phyloP scores from a whole-genome alignment of 2,329 filamentous ascomycete genomes.

The Paraconiothyrium brasiliense region DNA sequence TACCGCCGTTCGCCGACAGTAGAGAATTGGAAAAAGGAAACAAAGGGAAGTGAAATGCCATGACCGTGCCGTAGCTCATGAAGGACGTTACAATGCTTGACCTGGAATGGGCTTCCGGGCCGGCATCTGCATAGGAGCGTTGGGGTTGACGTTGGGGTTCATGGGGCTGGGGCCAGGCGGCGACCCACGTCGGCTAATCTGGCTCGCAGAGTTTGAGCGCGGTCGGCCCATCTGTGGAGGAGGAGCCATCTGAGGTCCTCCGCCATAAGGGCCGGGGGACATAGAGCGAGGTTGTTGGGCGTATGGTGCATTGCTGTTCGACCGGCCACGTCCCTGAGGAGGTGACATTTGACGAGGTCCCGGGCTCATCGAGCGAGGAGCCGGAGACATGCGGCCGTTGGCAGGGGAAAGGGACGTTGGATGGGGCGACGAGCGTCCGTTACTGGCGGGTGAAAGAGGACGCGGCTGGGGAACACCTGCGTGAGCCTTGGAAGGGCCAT shows the following conservation, averaged over 20 bases:
- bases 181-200: constrained; percentile 39
- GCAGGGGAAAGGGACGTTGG: constrained; percentile 55
- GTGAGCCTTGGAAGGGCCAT: constrained; percentile 41
- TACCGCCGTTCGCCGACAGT: constrained; percentile 4
- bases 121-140: constrained; percentile 38
- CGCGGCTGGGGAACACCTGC: constrained; percentile 44
- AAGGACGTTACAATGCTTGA: constrained; percentile 51
- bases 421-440: constrained; percentile 60
- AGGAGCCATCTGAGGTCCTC: constrained; percentile 43
- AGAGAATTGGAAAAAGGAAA: neutral
- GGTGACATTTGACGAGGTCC: constrained; percentile 35
- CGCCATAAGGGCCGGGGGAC: constrained; percentile 52
- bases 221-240: constrained; percentile 46
- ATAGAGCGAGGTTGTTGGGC: constrained; percentile 47
- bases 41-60: constrained; percentile 23
- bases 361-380: constrained; percentile 43
- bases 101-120: constrained; percentile 59
- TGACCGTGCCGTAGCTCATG: constrained; percentile 33
- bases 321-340: constrained; percentile 41
- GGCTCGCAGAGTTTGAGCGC: constrained; percentile 50
- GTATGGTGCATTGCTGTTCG: constrained; percentile 52
- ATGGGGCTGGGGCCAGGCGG: constrained; percentile 50
- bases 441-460: constrained; percentile 57
- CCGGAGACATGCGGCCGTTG: constrained; percentile 41
- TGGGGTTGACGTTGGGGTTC: constrained; percentile 38